Evolutionary conservation across 495 filamentous ascomycete species (phyloP).

Genomic region (Penicillium maclennaniae): DNA sequence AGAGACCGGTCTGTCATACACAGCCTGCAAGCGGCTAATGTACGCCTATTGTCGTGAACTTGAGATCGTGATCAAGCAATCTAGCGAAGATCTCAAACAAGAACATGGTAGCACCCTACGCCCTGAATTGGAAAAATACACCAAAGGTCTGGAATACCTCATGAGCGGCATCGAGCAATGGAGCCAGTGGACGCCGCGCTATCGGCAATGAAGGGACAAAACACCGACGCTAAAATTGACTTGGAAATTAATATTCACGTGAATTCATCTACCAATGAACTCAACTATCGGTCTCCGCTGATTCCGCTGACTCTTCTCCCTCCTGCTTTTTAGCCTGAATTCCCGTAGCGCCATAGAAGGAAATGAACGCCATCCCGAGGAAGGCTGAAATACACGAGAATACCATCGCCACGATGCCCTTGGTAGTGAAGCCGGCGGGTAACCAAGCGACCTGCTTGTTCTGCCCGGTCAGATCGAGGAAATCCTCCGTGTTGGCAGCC

Average conservation of each 20-base stretch:
- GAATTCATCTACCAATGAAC: not conserved
- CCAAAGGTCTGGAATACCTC: slow-evolving; percentile 17
- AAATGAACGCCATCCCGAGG: slow-evolving; percentile 66
- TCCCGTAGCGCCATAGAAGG: slow-evolving; percentile 55
- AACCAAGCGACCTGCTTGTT: slow-evolving; percentile 52
- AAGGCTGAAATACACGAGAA: slow-evolving; percentile 69
- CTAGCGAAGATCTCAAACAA: not conserved
- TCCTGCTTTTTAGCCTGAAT: slow-evolving; percentile 9
- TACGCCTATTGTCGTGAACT: slow-evolving; percentile 20
- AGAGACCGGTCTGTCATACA: slow-evolving; percentile 16
- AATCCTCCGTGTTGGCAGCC: slow-evolving; percentile 61
- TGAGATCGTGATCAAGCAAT: slow-evolving; percentile 11
- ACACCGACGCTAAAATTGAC: not conserved
- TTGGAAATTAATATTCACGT: slow-evolving; percentile 1
- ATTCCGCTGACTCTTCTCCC: not conserved
- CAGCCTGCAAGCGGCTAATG: slow-evolving; percentile 19
- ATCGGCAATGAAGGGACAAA: slow-evolving; percentile 7
- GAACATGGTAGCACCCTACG: not conserved
- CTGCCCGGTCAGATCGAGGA: slow-evolving; percentile 62
- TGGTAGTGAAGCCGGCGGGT: slow-evolving; percentile 67
- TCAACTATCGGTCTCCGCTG: not conserved
- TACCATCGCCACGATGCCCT: slow-evolving; percentile 67
- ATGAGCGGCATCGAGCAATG: slow-evolving; percentile 23
- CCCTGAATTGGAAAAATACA: slow-evolving; percentile 16
- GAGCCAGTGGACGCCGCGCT: slow-evolving; percentile 23